These are phyloP conservation scores for Dictyostelium firmibasis DNA, from an alignment of 78 protist species.

Conservation along the genomic window DNA sequence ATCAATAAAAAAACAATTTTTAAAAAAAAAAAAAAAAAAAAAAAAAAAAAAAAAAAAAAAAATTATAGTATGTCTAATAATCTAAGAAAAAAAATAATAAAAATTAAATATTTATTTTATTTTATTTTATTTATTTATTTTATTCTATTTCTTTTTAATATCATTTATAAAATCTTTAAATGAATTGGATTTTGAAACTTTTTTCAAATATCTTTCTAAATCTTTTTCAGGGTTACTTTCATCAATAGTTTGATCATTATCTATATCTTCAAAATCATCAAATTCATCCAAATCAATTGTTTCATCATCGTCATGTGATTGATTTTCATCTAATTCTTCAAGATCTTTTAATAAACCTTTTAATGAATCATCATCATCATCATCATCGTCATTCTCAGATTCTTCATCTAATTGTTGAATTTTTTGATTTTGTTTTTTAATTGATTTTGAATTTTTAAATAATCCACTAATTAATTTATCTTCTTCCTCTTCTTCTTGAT, in stretches of 20 bases:
- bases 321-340: not conserved
- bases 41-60: no score
- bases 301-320: not conserved
- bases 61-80: no score
- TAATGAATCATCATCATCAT: not conserved
- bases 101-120: no score
- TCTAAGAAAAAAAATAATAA: not conserved
- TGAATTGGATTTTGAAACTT: not conserved
- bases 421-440: not conserved
- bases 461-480: not conserved
- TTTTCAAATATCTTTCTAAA: conserved; percentile 9
- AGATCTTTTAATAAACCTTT: not conserved
- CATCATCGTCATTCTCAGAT: not conserved
- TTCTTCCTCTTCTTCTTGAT: not conserved
- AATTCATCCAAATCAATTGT: not conserved
- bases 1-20: no score
- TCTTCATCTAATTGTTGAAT: not conserved
- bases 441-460: not conserved
- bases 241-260: not conserved
- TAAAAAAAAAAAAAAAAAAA: no score
- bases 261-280: not conserved
- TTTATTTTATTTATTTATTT: not conserved
- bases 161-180: conserved; percentile 7
- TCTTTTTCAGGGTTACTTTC: conserved; percentile 11
- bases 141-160: not conserved